Evolutionary conservation across 139 green algal genomes (phyloP), one percentile per base, ranked within the genome.

Genomic region (Tetraselmis striata): DNA sequence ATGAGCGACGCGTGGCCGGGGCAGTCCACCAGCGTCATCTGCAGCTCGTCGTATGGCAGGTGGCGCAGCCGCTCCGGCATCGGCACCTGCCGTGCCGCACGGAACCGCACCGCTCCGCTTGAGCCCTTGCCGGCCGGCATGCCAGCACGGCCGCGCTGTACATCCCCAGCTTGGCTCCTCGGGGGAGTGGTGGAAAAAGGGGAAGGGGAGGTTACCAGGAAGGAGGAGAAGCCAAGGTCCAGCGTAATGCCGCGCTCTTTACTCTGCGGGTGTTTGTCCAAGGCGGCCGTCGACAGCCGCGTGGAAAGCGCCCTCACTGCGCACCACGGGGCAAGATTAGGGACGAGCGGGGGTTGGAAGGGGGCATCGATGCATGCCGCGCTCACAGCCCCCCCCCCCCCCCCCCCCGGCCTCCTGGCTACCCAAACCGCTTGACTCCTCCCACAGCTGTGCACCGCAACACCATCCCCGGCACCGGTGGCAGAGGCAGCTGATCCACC

Each of bases 21-120:
- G 85, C 96, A 99, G 89, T 99, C 96, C 31, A 99, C 96, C 30
- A 99, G 88, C 0, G 96, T 99, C 84, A 98, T 95, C 88, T 98
- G 95, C 67, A 96, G 79, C 28, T 83, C 59, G 25, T 89, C 85
- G 23, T 86, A 87, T 29, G 78, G 77, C 29, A 87, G 32, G 27
- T 81, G 59, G 32, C 2, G 11, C 23, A 89, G 59, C 76, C 77
- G 59, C 1, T 25, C 30, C 24, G 81, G 81, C 32, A 87, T 26
- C 11, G 83, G 83, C 23, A 83, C 32, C 18, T 78, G 58, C 58
- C 77, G 79, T 2, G 25, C 1, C 23, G 25, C 31, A 24, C 30
- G 79, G 79, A 29, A 80, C 26, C 29, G 77, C 27, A 80, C 0
- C 77, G 58, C 0, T 30, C 58, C 25, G 0, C 77, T 18, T 11